Conservation (phyloP, 495 filamentous ascomycete genomes). For the Oleoguttula mirabilis region DNA sequence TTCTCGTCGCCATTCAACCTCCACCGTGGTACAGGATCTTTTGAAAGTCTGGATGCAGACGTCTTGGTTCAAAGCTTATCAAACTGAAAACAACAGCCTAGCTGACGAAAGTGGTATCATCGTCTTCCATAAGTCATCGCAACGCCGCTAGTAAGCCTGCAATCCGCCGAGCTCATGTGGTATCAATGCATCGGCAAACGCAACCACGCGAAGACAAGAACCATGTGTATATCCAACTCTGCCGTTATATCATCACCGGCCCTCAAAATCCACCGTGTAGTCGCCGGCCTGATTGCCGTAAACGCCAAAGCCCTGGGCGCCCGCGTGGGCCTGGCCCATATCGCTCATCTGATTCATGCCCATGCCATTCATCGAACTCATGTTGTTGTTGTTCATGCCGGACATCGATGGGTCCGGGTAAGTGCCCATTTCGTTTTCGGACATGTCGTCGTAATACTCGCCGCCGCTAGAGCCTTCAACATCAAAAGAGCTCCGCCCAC, state of each 20-base stretch:
- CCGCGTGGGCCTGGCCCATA: background rate
- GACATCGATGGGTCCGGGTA: conserved; percentile 4
- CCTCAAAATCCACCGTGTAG: conserved; percentile 20
- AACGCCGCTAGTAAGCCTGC: background rate
- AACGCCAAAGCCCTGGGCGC: conserved; percentile 9
- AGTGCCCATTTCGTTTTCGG: conserved; percentile 15
- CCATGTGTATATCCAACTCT: background rate
- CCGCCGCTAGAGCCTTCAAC: conserved; percentile 59
- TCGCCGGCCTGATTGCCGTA: conserved; percentile 10
- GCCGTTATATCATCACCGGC: conserved; percentile 13
- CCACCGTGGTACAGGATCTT: no score
- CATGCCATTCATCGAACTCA: background rate
- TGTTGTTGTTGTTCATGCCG: background rate
- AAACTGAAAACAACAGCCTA: no score
- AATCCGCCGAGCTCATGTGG: background rate
- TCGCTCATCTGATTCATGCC: background rate
- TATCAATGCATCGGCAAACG: background rate
- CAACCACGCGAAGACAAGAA: background rate
- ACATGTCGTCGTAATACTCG: conserved; percentile 43
- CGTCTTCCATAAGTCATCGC: background rate
- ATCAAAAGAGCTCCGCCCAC: conserved; percentile 78
- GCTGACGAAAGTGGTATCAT: conserved; percentile 3
- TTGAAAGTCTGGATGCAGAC: no score
- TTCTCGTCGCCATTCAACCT: no score
- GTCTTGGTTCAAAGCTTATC: no score